Base-by-base conservation (phyloP, 345 rosid species). In the Murraya paniculata region DNA sequence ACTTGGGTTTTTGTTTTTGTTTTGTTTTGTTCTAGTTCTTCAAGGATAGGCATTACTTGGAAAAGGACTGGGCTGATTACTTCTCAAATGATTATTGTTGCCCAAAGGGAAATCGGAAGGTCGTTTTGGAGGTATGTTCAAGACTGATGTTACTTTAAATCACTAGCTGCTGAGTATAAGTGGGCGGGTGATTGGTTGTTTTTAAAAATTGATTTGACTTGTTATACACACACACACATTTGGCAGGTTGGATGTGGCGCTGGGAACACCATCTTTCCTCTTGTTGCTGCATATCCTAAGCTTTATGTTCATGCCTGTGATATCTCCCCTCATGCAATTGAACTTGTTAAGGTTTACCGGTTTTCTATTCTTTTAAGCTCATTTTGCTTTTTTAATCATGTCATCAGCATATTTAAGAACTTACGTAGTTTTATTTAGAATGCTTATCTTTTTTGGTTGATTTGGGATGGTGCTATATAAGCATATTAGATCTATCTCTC, bases 1-100 rank as follows among this genome's bases (percentile, higher is more conserved):
- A 7, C 5, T 18, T 7, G 31, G 41, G 59, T 14, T 53, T 68
- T 41, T 14, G 27, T 81, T 9, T 60, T 28, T 9, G 14, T 11
- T 41, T 41, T 45, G 45, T n/a, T 72, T 41, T 36, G 55, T n/a
- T 72, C 71, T 80, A 89, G 89, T 88, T 89, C 71, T 90, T 90
- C 73, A 90, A 90, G 77, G 91, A 90, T n/a, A 88, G 91, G 56
- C 93, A 90, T 84, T 90, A 88, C 90, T 81, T 90, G 88, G 88
- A 85, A 72, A 90, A 90, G 78, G 93, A 90, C 66, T 87, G 91
- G 93, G 88, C 87, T 14, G 78, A 57, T 25, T 85, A 85, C 86
- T 85, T 90, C 77, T 78, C 82, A 27, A 86, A 84, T 77, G 77
- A 67, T 31, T n/a, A 66, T 73, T 28, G 55, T 59, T 66, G 28